Percentiles rank a stretch among this genome's conserved stretches.
phyloP scores from a whole-genome alignment of 768 basidiomycete genomes.

The Candolleomyces aberdarensis region DNA sequence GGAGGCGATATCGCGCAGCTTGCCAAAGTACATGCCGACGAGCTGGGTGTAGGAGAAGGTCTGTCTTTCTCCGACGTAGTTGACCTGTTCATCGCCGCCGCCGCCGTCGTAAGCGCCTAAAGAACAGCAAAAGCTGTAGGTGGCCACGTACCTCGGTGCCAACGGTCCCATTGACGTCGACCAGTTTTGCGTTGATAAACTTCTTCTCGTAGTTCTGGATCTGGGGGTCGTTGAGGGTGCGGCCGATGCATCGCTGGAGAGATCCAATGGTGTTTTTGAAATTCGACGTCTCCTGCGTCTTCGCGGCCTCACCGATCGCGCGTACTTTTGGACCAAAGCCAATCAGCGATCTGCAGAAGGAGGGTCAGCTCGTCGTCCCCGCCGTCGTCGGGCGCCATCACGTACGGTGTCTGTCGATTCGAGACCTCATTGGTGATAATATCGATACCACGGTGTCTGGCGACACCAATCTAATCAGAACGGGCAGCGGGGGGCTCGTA shows the following conservation, averaged over 20 bases:
- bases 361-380: neutral
- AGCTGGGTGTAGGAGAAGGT: constrained; percentile 88
- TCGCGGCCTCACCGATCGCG: constrained; percentile 90
- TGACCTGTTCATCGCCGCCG: constrained; percentile 52
- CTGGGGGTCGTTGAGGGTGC: constrained; percentile 77
- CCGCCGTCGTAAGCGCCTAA: constrained; percentile 6
- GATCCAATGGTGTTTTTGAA: constrained; percentile 96
- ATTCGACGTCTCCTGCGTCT: constrained; percentile 97
- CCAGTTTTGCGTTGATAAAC: constrained; percentile 82
- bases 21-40: constrained; percentile 85
- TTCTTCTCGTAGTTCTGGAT: constrained; percentile 83
- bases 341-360: constrained; percentile 56
- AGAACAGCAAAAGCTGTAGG: neutral
- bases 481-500: no score
- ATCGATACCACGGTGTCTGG: constrained; percentile 94
- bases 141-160: constrained; percentile 72
- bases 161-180: constrained; percentile 80
- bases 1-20: constrained; percentile 83
- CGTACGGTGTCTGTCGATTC: constrained; percentile 94
- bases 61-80: constrained; percentile 79
- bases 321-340: constrained; percentile 74
- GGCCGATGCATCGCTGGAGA: constrained; percentile 87
- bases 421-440: constrained; percentile 98
- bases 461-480: constrained; percentile 79
- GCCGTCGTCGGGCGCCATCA: constrained; percentile 13